Evolutionary conservation across 345 rosid species (phyloP).

Genomic region (Euclidium syriacum): DNA sequence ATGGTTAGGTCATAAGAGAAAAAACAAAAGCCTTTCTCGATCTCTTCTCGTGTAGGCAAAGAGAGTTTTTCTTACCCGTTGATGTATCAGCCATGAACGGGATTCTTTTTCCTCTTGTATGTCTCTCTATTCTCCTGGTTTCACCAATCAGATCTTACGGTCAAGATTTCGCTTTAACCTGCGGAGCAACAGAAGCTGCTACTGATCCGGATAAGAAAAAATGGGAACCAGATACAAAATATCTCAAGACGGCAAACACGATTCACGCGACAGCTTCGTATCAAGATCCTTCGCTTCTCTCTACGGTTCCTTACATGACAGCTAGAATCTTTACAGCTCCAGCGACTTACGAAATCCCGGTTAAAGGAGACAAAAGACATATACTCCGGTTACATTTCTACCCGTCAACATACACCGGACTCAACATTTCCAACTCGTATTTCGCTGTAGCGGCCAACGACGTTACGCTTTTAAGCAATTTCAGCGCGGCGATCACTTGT

Average conservation of each 20-base stretch:
- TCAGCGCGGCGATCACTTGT: conserved; percentile 67
- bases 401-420: conserved; percentile 48
- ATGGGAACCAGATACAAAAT: conserved; percentile 58
- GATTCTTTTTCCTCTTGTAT: conserved; percentile 24
- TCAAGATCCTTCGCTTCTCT: conserved; percentile 67
- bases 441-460: conserved; percentile 50
- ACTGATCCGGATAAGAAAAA: conserved; percentile 53
- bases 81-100: conserved; percentile 34
- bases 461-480: conserved; percentile 57
- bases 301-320: conserved; percentile 63
- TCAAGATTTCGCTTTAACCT: conserved; percentile 34
- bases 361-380: conserved; percentile 38
- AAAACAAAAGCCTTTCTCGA: background rate
- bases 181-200: conserved; percentile 47
- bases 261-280: conserved; percentile 36
- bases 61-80: conserved; percentile 4
- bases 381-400: conserved; percentile 59
- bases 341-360: conserved; percentile 46
- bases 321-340: conserved; percentile 61
- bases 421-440: conserved; percentile 44
- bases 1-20: conserved; percentile 9
- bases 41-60: background rate
- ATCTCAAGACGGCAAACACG: conserved; percentile 34
- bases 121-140: conserved; percentile 20
- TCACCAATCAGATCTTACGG: conserved; percentile 19